Evolutionary conservation across 2,329 filamentous ascomycete species (phyloP).

Genomic region (Aspergillus proliferans): DNA sequence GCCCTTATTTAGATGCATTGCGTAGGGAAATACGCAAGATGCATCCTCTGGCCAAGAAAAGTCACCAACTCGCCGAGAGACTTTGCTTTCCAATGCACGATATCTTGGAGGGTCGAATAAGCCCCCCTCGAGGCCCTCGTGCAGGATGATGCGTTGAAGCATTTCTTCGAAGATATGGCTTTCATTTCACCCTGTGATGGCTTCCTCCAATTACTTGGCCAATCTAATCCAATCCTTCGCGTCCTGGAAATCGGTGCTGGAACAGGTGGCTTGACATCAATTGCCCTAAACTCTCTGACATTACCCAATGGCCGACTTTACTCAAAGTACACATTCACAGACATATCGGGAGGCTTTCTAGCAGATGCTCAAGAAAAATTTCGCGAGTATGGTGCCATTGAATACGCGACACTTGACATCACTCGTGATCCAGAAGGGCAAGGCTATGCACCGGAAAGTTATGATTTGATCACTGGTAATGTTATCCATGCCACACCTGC

Average conservation of each 20-base stretch:
- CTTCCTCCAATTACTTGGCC: conserved; percentile 13
- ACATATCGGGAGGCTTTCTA: conserved; percentile 32
- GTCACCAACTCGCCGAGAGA: neutral
- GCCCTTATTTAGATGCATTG: neutral
- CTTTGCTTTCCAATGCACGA: neutral
- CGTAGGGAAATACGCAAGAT: neutral
- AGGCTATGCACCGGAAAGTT: conserved; percentile 11
- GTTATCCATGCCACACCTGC: conserved; percentile 31
- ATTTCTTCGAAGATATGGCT: conserved; percentile 8
- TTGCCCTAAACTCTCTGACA: conserved; percentile 8
- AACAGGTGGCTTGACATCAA: conserved; percentile 19
- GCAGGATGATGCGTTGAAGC: conserved; percentile 9
- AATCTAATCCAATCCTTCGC: conserved; percentile 17
- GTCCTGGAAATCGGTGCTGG: conserved; percentile 25
- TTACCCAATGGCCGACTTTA: neutral
- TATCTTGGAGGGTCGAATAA: conserved; percentile 9
- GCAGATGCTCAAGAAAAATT: conserved; percentile 26
- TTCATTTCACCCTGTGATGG: conserved; percentile 1
- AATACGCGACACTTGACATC: conserved; percentile 23
- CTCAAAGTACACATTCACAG: conserved; percentile 34
- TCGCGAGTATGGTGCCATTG: conserved; percentile 20
- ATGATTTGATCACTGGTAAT: conserved; percentile 31
- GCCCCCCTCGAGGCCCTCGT: conserved; percentile 14
- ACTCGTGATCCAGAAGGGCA: conserved; percentile 17
- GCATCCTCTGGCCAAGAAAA: conserved; percentile 1